Evolutionary conservation across 1,139 yeast species (phyloP), one percentile per base, ranked within the genome.

Genomic region (Chernovozyma aurita): DNA sequence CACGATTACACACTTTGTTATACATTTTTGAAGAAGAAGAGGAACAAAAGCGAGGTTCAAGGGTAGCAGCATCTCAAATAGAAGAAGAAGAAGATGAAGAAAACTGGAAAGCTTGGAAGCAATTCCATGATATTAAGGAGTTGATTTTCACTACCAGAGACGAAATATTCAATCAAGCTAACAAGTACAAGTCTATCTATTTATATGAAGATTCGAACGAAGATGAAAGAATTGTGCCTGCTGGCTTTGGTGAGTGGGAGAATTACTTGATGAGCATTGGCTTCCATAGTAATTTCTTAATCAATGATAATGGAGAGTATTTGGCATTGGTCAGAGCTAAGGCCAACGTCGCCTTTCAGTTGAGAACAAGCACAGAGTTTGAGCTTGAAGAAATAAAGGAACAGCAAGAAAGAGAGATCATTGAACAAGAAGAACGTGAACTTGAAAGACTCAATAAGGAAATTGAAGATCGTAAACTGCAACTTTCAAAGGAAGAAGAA

Each of bases 321-420:
- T 63, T 86, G 47, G 78, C 80, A 40, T 73, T 85, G 35, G 67
- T 83, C 40, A 73, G 96, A 50, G 90, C 95, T 12, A 76, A 80
- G 55, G 95, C 95, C 15, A 90, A 88, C 52, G 61, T 85, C 31
- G 82, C 83, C 14, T 83, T 85, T 57, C 96, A 87, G 60, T 63
- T 67, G 42, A 76, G 94, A 46, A 90, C 84, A 54, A 69, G 61
- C 13, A 46, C 57, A 37, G 49, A 46, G 14, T 30, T 34, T 6
- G 40, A 36, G 21, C 35, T 52, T 18, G 38, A 43, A 27, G 30
- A 28, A 4, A 33, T 36, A 31, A 42, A 31, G 15, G 41, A 28
- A n/a, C n/a, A n/a, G n/a, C n/a, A n/a, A n/a, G n/a, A n/a, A n/a
- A n/a, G n/a, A n/a, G n/a, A n/a, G n/a, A n/a, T n/a, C n/a, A n/a